Conservation (phyloP, 768 basidiomycete genomes). For the Mycena galericulata region DNA sequence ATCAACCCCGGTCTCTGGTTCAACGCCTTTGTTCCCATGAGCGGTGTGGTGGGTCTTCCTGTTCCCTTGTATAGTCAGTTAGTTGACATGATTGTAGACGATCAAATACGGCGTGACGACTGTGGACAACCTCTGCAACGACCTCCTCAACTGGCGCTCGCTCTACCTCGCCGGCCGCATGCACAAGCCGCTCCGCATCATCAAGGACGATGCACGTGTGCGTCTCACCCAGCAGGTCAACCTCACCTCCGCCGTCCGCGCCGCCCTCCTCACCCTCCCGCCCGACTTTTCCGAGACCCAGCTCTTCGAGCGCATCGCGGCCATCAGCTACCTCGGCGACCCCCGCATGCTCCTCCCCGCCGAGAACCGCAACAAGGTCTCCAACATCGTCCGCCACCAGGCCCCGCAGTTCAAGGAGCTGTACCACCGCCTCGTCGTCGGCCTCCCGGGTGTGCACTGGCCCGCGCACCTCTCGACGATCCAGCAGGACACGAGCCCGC, state of each 20-base stretch:
- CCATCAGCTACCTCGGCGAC: slow-evolving; percentile 90
- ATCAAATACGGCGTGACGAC: slow-evolving; percentile 99
- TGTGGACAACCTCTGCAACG: slow-evolving; percentile 88
- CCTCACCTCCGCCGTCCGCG: slow-evolving; percentile 88
- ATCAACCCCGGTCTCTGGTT: slow-evolving; percentile 94
- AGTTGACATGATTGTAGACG: slow-evolving; percentile 57
- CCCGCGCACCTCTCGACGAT: slow-evolving; percentile 59
- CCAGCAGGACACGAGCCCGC: slow-evolving; percentile 80
- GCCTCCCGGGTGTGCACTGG: slow-evolving; percentile 87
- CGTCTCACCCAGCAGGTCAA: slow-evolving; percentile 95
- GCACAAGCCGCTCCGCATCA: slow-evolving; percentile 96
- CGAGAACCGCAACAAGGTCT: slow-evolving; percentile 95
- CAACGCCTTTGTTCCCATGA: slow-evolving; percentile 88
- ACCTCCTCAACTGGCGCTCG: slow-evolving; percentile 92
- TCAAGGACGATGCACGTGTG: slow-evolving; percentile 93
- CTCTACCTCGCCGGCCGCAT: slow-evolving; percentile 95
- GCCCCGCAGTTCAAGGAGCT: slow-evolving; percentile 86
- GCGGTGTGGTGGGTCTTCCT: slow-evolving; percentile 77
- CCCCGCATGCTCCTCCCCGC: slow-evolving; percentile 94
- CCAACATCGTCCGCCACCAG: slow-evolving; percentile 91
- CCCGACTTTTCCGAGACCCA: slow-evolving; percentile 83
- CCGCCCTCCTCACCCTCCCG: slow-evolving; percentile 90
- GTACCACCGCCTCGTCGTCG: slow-evolving; percentile 83
- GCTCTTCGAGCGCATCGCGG: slow-evolving; percentile 88
- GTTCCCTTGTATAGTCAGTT: background rate